Conservation (phyloP, 2,329 filamentous ascomycete genomes). For the Paraphaeosphaeria minitans region DNA sequence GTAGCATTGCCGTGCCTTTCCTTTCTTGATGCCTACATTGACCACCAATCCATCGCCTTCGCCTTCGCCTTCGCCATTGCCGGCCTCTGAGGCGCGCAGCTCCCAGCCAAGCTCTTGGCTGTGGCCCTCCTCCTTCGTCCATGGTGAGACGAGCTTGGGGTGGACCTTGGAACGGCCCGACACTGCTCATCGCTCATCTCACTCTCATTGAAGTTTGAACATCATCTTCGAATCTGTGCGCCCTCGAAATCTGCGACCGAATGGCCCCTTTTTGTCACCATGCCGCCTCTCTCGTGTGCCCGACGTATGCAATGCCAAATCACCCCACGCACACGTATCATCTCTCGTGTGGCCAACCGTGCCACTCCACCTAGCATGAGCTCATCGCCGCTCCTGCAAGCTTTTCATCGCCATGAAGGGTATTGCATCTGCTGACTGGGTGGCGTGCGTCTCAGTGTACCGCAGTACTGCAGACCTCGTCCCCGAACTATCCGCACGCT, state of each 20-base stretch:
- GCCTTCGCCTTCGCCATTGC: no score
- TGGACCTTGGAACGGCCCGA: conserved; percentile 1
- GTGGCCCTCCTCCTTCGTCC: background rate
- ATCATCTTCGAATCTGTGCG: background rate
- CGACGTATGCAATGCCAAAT: background rate
- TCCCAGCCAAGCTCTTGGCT: background rate
- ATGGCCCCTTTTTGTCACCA: background rate
- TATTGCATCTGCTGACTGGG: background rate
- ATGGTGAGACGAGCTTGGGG: conserved; percentile 7
- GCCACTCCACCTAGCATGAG: background rate
- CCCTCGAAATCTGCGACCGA: background rate
- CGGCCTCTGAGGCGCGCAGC: no score
- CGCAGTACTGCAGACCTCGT: background rate
- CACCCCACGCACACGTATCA: conserved; percentile 6
- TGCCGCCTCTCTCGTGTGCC: background rate
- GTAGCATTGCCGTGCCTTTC: background rate
- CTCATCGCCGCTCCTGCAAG: background rate
- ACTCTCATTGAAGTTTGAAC: background rate
- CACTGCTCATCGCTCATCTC: background rate
- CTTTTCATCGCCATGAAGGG: background rate
- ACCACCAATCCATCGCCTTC: no score
- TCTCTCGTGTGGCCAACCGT: background rate
- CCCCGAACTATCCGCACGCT: background rate
- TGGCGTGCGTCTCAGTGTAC: background rate
- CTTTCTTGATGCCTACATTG: no score